Conservation (phyloP, 2,329 filamentous ascomycete genomes). For the Penicillium sp. region DNA sequence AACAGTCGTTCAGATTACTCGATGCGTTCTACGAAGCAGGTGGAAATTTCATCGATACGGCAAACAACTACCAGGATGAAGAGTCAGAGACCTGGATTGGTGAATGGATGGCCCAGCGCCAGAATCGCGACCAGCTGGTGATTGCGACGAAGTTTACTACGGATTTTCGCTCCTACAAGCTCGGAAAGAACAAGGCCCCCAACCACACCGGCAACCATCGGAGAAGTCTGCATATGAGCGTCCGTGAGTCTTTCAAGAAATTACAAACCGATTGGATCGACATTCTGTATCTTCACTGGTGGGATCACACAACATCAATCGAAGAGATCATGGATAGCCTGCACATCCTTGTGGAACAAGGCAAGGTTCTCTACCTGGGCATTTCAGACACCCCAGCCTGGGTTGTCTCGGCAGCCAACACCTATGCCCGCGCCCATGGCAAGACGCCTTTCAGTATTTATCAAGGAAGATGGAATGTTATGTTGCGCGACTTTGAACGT, state of each 20-base stretch:
- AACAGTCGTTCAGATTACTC: constrained; percentile 66
- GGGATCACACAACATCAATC: constrained; percentile 49
- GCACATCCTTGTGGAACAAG: constrained; percentile 44
- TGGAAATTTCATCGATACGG: constrained; percentile 76
- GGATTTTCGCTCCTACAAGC: constrained; percentile 49
- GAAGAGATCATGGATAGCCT: constrained; percentile 44
- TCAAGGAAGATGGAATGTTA: constrained; percentile 46
- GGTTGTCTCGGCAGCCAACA: constrained; percentile 46
- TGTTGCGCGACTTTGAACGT: constrained; percentile 45
- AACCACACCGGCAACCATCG: constrained; percentile 46
- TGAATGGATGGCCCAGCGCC: constrained; percentile 69
- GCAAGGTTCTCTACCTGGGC: constrained; percentile 49
- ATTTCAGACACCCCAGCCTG: constrained; percentile 48
- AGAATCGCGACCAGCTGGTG: constrained; percentile 51
- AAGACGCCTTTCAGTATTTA: constrained; percentile 48
- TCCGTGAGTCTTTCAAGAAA: constrained; percentile 52
- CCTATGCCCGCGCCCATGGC: constrained; percentile 43
- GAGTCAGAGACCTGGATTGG: constrained; percentile 70
- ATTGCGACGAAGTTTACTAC: constrained; percentile 72
- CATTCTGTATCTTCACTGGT: constrained; percentile 61
- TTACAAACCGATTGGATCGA: constrained; percentile 60
- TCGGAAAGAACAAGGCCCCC: constrained; percentile 39
- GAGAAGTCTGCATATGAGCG: constrained; percentile 47
- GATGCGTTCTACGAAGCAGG: constrained; percentile 69
- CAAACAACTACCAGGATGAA: constrained; percentile 71